phyloP scores from a whole-genome alignment of 495 filamentous ascomycete species.

The Neurospora terricola region DNA sequence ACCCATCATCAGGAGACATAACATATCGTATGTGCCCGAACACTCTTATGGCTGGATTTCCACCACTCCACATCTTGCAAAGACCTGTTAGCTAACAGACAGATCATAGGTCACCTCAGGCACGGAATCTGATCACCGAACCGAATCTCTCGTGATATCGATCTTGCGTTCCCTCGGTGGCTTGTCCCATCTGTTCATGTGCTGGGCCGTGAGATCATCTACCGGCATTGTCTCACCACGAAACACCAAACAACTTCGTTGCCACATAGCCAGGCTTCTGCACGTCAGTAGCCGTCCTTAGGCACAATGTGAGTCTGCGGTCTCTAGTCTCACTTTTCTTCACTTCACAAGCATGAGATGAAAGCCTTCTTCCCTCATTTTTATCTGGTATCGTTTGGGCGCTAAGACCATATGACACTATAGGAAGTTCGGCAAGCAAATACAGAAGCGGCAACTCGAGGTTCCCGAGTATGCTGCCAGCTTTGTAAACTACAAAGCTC shows the following conservation, averaged over 20 bases:
- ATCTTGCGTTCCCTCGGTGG: not conserved
- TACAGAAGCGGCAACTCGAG: conserved; percentile 96
- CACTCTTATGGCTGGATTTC: not conserved
- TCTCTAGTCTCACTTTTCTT: not conserved
- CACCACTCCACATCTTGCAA: not conserved
- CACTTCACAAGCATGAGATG: not conserved
- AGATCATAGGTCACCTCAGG: not conserved
- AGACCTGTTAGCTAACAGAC: not conserved
- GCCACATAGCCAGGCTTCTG: not conserved
- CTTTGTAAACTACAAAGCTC: conserved; percentile 97
- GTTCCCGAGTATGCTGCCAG: conserved; percentile 98
- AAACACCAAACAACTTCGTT: not conserved
- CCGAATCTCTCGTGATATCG: not conserved
- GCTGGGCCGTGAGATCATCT: not conserved
- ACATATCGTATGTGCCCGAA: not conserved
- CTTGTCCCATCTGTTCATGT: not conserved
- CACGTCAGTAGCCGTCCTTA: not conserved
- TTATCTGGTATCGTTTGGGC: not conserved
- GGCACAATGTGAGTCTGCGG: not conserved
- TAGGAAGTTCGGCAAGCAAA: conserved; percentile 99
- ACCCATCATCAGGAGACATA: not conserved
- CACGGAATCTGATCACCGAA: not conserved
- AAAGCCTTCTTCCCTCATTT: not conserved
- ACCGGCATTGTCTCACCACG: not conserved
- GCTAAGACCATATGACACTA: not conserved